Base-by-base conservation (phyloP, 2,329 filamentous ascomycete species). In the Colletotrichum orbiculare region DNA sequence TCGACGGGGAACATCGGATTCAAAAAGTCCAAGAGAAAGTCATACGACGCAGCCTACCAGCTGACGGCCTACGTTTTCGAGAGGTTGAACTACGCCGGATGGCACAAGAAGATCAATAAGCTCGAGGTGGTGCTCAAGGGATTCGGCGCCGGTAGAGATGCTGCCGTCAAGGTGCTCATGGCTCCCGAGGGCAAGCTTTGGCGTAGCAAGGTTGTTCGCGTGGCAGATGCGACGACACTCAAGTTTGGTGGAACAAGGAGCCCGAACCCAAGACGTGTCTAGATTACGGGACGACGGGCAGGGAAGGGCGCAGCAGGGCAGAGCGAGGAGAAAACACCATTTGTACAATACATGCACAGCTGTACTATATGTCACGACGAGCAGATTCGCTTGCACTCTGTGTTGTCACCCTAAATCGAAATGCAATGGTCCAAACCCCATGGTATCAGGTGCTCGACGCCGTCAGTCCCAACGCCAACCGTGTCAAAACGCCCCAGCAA, bases 211-310 rank as follows among this genome's bases (percentile, higher is more conserved):
- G 91, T 99, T 69, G 83, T 88, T 46, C 89, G 89, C 71, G 91
- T 99, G 67, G 89, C 92, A 38, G 96, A 99, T 80, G 85, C 88
- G 45, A 98, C 95, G 60, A 91, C 91, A 73, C 79, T 98, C 78
- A 99, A 99, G 84, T 97, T 98, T 83, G 96, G 94, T 80, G 96
- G 96, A 74, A 93, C 92, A 43, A 92, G 94, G 79, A 95, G 93
- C 82, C 87, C 86, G 77, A 92, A 90, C 76, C 91, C 89, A 43
- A 94, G 94, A 79, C 91, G 96, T 82, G 80, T 98, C 82, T 82
- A 77, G 68, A 54, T 15, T 17, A 38, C 0, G 35, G 45, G 43
- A 47, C 33, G 34, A 12, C 12, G 12, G 25, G 25, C 33, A 13
- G 41, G 48, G 43, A 41, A 15, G 9, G 17, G 35, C 37, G 41